phyloP scores from a whole-genome alignment of 2,329 filamentous ascomycete species.

The Penicillium sp. region DNA sequence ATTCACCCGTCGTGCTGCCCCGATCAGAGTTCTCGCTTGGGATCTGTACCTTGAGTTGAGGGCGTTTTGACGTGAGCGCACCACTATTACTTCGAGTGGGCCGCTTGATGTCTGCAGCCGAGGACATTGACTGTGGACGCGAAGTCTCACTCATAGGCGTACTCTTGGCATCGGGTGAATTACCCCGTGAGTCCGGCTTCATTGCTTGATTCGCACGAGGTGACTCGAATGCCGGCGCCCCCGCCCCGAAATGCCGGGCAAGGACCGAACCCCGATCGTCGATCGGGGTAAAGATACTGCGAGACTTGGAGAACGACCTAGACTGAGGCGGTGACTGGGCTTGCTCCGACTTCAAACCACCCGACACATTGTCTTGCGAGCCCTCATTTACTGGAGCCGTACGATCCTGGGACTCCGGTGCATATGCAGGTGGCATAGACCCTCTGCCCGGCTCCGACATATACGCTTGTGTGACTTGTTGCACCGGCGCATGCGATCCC shows the following conservation, averaged over 20 bases:
- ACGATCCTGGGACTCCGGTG: conserved; percentile 56
- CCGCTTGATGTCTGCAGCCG: conserved; percentile 63
- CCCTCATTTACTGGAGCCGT: conserved; percentile 60
- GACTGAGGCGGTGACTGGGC: conserved; percentile 53
- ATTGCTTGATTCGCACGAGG: conserved; percentile 43
- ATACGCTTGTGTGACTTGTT: conserved; percentile 65
- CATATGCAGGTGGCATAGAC: conserved; percentile 69
- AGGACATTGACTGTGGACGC: conserved; percentile 56
- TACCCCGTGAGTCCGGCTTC: conserved; percentile 37
- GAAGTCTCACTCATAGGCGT: conserved; percentile 54
- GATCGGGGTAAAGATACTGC: conserved; percentile 96
- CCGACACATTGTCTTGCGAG: conserved; percentile 54
- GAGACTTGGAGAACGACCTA: conserved; percentile 68
- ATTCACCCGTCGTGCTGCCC: conserved; percentile 70
- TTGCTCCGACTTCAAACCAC: conserved; percentile 40
- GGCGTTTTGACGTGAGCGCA: conserved; percentile 66
- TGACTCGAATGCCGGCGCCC: conserved; percentile 54
- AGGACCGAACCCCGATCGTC: conserved; percentile 88
- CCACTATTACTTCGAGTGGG: conserved; percentile 78
- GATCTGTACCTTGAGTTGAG: conserved; percentile 89
- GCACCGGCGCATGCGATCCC: conserved; percentile 42
- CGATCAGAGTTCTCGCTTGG: conserved; percentile 83
- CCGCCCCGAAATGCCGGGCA: conserved; percentile 74
- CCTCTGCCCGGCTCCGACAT: conserved; percentile 73
- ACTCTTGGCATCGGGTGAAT: conserved; percentile 60